phyloP scores from a whole-genome alignment of 768 basidiomycete genomes.

The Pleurotus citrinopileatus region DNA sequence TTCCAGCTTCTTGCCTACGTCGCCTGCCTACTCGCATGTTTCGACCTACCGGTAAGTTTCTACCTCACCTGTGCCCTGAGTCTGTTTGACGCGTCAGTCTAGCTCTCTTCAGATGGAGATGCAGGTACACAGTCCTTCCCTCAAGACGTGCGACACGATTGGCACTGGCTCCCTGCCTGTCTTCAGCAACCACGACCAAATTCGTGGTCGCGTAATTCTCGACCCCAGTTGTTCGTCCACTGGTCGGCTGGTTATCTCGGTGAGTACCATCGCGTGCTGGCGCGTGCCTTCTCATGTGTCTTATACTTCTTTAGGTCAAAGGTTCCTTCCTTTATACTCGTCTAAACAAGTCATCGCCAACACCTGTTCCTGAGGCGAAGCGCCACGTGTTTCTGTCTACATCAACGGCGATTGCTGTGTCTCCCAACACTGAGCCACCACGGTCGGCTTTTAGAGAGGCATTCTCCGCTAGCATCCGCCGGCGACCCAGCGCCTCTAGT shows the following conservation, averaged over 20 bases:
- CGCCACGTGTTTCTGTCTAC: conserved; percentile 52
- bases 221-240: conserved; percentile 48
- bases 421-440: conserved; percentile 26
- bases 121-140: conserved; percentile 59
- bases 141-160: conserved; percentile 39
- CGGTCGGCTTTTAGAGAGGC: conserved; percentile 42
- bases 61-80: not conserved
- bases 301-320: conserved; percentile 45
- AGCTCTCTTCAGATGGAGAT: conserved; percentile 59
- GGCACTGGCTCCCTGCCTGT: conserved; percentile 42
- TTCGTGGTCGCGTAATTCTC: conserved; percentile 58
- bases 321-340: conserved; percentile 51
- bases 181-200: conserved; percentile 57
- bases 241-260: conserved; percentile 59
- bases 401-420: conserved; percentile 40
- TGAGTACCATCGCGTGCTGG: conserved; percentile 20
- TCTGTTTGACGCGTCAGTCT: not conserved
- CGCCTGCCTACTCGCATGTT: conserved; percentile 40
- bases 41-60: conserved; percentile 47
- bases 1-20: conserved; percentile 32
- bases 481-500: conserved; percentile 42
- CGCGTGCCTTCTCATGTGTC: conserved; percentile 2
- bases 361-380: conserved; percentile 18
- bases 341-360: conserved; percentile 20
- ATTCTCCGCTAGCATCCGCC: conserved; percentile 29